Evolutionary conservation across 139 green algal species (phyloP), one percentile per base, ranked within the genome.

Genomic region (Dunaliella sp.): DNA sequence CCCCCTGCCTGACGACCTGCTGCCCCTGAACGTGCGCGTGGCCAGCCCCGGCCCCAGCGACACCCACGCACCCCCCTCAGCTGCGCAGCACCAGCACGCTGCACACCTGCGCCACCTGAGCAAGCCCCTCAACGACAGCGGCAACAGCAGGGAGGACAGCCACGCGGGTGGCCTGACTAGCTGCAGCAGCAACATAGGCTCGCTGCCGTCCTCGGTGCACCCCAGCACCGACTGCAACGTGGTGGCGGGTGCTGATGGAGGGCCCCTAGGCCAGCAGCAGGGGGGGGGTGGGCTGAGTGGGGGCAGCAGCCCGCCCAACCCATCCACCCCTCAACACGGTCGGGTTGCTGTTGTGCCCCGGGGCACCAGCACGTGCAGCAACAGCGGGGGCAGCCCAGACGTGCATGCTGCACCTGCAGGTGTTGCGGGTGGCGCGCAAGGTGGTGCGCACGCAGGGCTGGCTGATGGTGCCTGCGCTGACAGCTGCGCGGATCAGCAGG

Each of bases 1-100:
- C 21, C 73, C 86, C 78, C 83, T 90, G 87, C 87, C 87, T 26
- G 80, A 90, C 30, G 87, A 90, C 74, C 59, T n/a, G 22, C 32
- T 32, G 25, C 31, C 81, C 38, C 81, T 85, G 7, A 65, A 65
- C 48, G 48, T 65, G 48, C 48, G 48, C 48, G 48, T 65, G 7
- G 7, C 48, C 48, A 16, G 48, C 48, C 48, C 48, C 48, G 48
- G 7, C 48, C 48, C 48, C 48, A n/a, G n/a, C n/a, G n/a, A 65
- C 48, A 65, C 48, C 48, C 7, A 7, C 48, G 7, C 48, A 65
- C 48, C 48, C 48, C 48, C 48, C 48, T 65, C 48, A 7, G 48
- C 16, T 16, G 48, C 48, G 16, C 48, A 65, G 48, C 48, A 65
- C 7, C 48, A 65, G 48, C 48, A 65, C 48, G 48, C 48, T 7